These are phyloP conservation scores for Acanthamoeba sp. DNA, from an alignment of 208 protist genomes.

Conservation along the genomic window DNA sequence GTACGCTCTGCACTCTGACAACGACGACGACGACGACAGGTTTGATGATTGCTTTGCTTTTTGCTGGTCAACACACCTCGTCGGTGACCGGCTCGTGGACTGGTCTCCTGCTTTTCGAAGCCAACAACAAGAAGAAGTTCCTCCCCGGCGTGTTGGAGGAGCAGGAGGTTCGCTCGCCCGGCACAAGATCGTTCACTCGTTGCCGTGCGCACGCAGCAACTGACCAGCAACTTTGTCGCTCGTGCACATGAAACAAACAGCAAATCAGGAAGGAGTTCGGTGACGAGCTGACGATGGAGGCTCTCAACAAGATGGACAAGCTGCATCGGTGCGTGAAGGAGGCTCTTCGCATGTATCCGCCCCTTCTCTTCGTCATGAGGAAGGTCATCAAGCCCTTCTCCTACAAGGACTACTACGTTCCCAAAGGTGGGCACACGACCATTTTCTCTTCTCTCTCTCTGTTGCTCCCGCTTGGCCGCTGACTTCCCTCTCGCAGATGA, in stretches of 20 bases:
- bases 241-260: not conserved
- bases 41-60: slow-evolving; percentile 93
- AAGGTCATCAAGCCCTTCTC: slow-evolving; percentile 92
- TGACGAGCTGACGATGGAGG: slow-evolving; percentile 92
- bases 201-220: not conserved
- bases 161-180: not conserved
- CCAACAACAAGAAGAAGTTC: slow-evolving; percentile 74
- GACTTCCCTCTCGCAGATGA: slow-evolving; percentile 92
- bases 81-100: slow-evolving; percentile 94
- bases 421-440: slow-evolving; percentile 84
- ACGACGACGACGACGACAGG: too few relatives aligned
- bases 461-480: too few relatives aligned
- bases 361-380: slow-evolving; percentile 94
- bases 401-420: slow-evolving; percentile 90
- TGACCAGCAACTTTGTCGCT: not conserved
- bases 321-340: slow-evolving; percentile 92
- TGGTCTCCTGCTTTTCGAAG: slow-evolving; percentile 85
- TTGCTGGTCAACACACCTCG: slow-evolving; percentile 95
- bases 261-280: slow-evolving; percentile 84
- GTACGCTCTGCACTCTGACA: too few relatives aligned
- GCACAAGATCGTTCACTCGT: not conserved
- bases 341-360: slow-evolving; percentile 94
- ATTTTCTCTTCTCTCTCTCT: not conserved
- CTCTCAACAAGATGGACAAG: slow-evolving; percentile 93
- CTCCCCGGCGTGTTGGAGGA: slow-evolving; percentile 56